Percentiles rank a stretch among this genome's conserved stretches.
Evolutionary conservation across 345 rosid species (phyloP).

Genomic region (Lepidium didymum): DNA sequence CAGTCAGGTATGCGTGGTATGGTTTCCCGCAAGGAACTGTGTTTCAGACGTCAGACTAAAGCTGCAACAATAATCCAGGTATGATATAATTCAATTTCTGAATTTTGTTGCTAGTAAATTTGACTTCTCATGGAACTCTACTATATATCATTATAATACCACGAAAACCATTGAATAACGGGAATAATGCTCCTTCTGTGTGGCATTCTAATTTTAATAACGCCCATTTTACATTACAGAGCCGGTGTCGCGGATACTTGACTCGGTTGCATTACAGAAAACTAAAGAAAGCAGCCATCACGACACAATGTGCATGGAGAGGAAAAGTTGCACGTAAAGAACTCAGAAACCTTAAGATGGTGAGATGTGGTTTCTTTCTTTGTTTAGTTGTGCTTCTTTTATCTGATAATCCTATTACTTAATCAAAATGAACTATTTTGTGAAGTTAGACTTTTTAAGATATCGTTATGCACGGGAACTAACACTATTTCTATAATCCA

Average conservation of each 20-base stretch:
- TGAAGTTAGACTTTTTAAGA: background rate
- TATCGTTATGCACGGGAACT: background rate
- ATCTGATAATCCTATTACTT: background rate
- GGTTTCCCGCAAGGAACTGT: slow-evolving; percentile 77
- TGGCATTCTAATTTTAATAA: slow-evolving; percentile 13
- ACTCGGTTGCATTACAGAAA: slow-evolving; percentile 48
- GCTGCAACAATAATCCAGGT: slow-evolving; percentile 85
- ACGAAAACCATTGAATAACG: background rate
- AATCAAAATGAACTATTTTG: background rate
- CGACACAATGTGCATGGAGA: slow-evolving; percentile 95
- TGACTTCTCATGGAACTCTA: background rate
- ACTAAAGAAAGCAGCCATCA: slow-evolving; percentile 72
- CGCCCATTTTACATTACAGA: slow-evolving; percentile 37
- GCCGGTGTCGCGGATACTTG: slow-evolving; percentile 67
- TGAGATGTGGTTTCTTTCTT: slow-evolving; percentile 27
- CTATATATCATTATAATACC: background rate
- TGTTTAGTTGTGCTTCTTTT: slow-evolving; percentile 1
- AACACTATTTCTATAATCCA: slow-evolving; percentile 1
- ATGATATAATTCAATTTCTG: background rate
- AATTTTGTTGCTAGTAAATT: background rate
- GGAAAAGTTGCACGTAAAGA: slow-evolving; percentile 89
- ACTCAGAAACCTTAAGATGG: slow-evolving; percentile 91
- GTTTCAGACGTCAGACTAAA: slow-evolving; percentile 63
- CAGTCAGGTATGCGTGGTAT: slow-evolving; percentile 91
- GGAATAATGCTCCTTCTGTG: background rate